Evolutionary conservation across 176 grass and related monocot genomes (phyloP), one percentile per base, ranked within the genome.

Genomic region (Musa schizocarpa): DNA sequence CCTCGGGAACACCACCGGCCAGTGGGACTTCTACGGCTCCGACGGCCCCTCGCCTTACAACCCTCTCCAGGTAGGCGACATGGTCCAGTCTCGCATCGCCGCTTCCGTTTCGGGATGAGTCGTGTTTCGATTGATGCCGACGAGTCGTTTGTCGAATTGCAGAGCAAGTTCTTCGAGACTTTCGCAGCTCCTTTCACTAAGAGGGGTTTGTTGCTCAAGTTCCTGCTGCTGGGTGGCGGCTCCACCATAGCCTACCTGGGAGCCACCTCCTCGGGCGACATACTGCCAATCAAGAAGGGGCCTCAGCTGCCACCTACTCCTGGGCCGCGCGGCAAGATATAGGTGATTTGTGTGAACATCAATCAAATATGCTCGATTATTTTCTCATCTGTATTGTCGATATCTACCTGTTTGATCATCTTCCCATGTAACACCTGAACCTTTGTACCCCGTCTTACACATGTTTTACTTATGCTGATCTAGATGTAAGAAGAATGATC

Each of bases 101-200:
- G 11, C 9, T 69, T 9, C 62, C 13, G 8, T 50, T 1, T 11
- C 43, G 9, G 48, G 34, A 50, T 34, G 29, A 34, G 29, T 34
- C 29, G 29, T 43, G 34, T 2, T 22, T 51, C 16, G 13, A 27
- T 64, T 69, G 62, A 16, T 21, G 12, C 13, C 14, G 50, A 67
- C 49, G 17, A 48, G 11, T 23, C 73, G 74, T 27, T 59, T 9
- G 68, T 54, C 17, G 14, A 50, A 27, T 10, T 75, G 75, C 96
- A 99, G 96, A 94, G 96, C 86, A 99, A 99, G 83, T 99, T 99
- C 88, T 99, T 99, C 17, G 85, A 94, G 86, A 99, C 96, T 9
- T 99, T 99, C 77, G 96, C 86, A 1, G 91, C 51, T 29, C 96
- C 96, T 0, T 99, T 99, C 91, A 88, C 82, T 82, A 99, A 99